A percentile compares a stretch with the other conserved stretches of the same genome.
These are phyloP conservation scores for Lachnellula hyalina DNA, from an alignment of 2,329 filamentous ascomycete genomes.

Conservation along the genomic window DNA sequence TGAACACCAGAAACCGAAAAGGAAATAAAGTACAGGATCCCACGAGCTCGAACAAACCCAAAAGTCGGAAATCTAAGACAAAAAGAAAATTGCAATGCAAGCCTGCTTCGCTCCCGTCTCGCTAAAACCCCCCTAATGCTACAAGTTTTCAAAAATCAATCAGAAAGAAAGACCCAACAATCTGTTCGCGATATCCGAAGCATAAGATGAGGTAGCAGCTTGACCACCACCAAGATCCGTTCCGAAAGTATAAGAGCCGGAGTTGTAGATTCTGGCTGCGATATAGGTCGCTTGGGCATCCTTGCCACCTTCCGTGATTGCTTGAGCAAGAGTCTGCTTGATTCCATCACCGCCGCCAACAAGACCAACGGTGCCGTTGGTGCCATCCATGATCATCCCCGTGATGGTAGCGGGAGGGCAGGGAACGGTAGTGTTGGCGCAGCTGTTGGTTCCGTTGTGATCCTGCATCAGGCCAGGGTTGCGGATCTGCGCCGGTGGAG, in stretches of 20 bases:
- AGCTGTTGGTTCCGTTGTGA: constrained; percentile 4
- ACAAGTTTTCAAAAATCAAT: neutral
- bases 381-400: constrained; percentile 36
- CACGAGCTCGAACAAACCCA: too few relatives aligned
- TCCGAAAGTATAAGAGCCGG: constrained; percentile 33
- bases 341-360: constrained; percentile 30
- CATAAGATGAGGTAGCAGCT: constrained; percentile 15
- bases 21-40: too few relatives aligned
- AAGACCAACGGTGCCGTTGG: constrained; percentile 25
- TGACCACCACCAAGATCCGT: constrained; percentile 2
- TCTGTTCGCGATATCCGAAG: constrained; percentile 12
- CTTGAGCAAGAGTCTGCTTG: constrained; percentile 28
- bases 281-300: constrained; percentile 29
- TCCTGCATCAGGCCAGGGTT: constrained; percentile 26
- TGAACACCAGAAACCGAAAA: too few relatives aligned
- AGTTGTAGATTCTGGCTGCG: constrained; percentile 38
- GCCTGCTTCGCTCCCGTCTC: too few relatives aligned
- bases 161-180: neutral
- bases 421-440: neutral
- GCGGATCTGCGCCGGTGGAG: neutral
- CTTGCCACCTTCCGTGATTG: constrained; percentile 10
- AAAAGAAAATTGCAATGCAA: too few relatives aligned
- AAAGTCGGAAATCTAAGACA: too few relatives aligned
- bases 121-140: too few relatives aligned
- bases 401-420: constrained; percentile 8